phyloP scores from a whole-genome alignment of 2,329 filamentous ascomycete genomes.

The Aspergillus ochraceoroseus region DNA sequence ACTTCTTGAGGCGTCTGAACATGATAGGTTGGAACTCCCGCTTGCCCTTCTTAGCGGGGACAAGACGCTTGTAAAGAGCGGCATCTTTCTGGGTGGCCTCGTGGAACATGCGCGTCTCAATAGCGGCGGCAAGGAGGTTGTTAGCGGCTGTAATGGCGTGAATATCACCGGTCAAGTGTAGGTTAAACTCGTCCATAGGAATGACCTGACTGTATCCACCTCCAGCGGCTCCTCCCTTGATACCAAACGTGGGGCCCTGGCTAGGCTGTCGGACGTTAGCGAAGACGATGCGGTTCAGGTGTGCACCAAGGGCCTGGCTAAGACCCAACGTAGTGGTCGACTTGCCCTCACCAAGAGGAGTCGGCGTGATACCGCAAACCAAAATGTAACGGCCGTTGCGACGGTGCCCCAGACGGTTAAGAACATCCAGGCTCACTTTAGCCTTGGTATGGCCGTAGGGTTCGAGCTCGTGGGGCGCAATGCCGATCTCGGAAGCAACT shows the following conservation, averaged over 20 bases:
- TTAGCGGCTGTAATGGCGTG: constrained; percentile 96
- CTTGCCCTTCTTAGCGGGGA: constrained; percentile 85
- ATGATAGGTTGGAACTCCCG: constrained; percentile 82
- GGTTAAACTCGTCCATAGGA: constrained; percentile 99
- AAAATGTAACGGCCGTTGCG: constrained; percentile 86
- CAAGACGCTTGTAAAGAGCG: constrained; percentile 78
- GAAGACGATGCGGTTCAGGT: constrained; percentile 81
- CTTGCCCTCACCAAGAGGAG: constrained; percentile 93
- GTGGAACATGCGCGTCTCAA: constrained; percentile 97
- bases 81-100: constrained; percentile 92
- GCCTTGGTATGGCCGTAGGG: constrained; percentile 94
- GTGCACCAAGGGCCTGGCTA: constrained; percentile 84
- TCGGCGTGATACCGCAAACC: constrained; percentile 93
- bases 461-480: constrained; percentile 82
- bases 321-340: constrained; percentile 96
- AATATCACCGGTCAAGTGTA: constrained; percentile 95
- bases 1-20: constrained; percentile 88
- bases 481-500: constrained; percentile 80
- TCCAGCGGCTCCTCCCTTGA: constrained; percentile 95
- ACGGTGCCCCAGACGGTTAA: constrained; percentile 81
- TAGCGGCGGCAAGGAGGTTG: constrained; percentile 91
- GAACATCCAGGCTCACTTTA: constrained; percentile 78
- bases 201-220: constrained; percentile 99
- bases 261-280: constrained; percentile 96
- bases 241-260: constrained; percentile 95